Conservation (phyloP, 768 basidiomycete genomes). For the Psilocybe cyanescens region DNA sequence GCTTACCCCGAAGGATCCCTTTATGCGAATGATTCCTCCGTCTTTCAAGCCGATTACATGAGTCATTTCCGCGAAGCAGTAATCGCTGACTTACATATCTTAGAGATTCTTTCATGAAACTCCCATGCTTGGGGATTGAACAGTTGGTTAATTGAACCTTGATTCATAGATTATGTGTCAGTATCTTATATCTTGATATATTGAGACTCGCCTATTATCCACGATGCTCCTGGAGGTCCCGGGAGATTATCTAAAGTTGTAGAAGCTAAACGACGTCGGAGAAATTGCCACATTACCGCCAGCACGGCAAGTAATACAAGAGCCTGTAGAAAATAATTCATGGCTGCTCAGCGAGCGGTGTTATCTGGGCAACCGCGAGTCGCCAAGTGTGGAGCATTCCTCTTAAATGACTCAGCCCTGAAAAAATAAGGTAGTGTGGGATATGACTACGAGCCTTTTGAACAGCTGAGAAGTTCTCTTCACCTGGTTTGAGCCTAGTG, state of each 20-base stretch:
- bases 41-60: constrained; percentile 15
- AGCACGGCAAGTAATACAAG: background rate
- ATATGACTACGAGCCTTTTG: too few species aligned
- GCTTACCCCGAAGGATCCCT: constrained; percentile 36
- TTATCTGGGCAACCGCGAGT: background rate
- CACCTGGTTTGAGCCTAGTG: too few species aligned
- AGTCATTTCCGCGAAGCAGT: background rate
- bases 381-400: too few species aligned
- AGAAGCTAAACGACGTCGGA: background rate
- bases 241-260: constrained; percentile 2
- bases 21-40: constrained; percentile 33
- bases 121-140: constrained; percentile 15
- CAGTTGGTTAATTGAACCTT: constrained; percentile 15
- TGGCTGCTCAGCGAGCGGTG: background rate
- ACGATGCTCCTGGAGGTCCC: constrained; percentile 4
- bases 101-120: constrained; percentile 9
- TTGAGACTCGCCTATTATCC: constrained; percentile 4
- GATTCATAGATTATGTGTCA: background rate
- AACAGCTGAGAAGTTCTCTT: too few species aligned
- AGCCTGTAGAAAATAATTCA: background rate
- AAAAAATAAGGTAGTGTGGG: too few species aligned
- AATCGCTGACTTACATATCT: constrained; percentile 6
- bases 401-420: too few species aligned
- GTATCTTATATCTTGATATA: too few species aligned
- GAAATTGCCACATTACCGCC: background rate